These are phyloP conservation scores for Gossypium armourianum DNA, from an alignment of 441 rosid genomes.

Conservation along the genomic window DNA sequence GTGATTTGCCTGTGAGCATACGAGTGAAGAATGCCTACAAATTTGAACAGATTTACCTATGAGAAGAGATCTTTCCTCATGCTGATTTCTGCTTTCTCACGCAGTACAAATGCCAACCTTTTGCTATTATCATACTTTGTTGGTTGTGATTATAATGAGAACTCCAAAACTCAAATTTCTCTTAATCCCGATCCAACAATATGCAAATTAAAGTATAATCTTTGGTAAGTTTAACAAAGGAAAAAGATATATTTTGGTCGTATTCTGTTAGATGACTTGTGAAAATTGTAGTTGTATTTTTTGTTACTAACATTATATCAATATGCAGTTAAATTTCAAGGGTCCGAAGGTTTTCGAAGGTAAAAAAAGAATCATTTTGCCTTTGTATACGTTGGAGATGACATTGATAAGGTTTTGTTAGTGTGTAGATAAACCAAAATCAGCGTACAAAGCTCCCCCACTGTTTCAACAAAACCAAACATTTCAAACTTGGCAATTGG, in stretches of 20 bases:
- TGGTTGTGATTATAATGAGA: background rate
- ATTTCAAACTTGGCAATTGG: background rate
- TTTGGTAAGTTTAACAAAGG: background rate
- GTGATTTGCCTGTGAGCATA: background rate
- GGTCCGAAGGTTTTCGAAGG: background rate
- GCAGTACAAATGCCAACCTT: background rate
- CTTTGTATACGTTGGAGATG: background rate
- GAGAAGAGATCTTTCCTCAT: background rate
- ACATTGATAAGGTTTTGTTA: background rate
- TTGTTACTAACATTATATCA: background rate
- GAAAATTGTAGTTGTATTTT: background rate
- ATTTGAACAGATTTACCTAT: background rate
- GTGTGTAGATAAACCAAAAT: background rate
- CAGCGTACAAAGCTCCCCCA: background rate
- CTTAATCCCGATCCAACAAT: background rate
- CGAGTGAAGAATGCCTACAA: background rate
- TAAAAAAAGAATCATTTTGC: background rate
- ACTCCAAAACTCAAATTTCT: background rate
- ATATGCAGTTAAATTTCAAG: background rate
- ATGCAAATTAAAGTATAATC: background rate
- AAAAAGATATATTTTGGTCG: background rate
- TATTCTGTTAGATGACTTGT: background rate
- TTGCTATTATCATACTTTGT: background rate
- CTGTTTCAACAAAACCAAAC: background rate
- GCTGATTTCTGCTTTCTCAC: background rate